Percentiles rank a stretch among this genome's conserved stretches.
phyloP scores from a whole-genome alignment of 768 basidiomycete species.

The Rhodotorula kratochvilovae region DNA sequence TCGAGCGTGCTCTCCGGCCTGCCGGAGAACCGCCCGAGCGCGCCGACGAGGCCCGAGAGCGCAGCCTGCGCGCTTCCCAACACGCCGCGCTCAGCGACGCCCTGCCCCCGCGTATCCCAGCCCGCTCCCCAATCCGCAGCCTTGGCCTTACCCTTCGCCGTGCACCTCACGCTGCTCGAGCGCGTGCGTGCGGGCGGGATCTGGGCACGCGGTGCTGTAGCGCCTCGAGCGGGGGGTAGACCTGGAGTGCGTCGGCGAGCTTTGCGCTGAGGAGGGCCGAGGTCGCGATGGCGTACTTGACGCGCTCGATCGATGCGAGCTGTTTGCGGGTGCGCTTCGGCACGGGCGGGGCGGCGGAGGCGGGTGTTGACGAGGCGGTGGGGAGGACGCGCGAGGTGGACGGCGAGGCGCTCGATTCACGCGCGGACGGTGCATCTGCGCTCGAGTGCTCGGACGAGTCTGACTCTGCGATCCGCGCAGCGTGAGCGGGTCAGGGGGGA shows the following conservation, averaged over 20 bases:
- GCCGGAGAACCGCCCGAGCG: background rate
- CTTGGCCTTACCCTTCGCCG: background rate
- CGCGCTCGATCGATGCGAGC: background rate
- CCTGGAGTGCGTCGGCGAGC: conserved; percentile 25
- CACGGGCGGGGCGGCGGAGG: background rate
- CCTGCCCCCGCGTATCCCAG: conserved; percentile 14
- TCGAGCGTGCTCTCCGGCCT: background rate
- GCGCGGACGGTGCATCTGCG: background rate
- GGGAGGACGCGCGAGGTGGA: background rate
- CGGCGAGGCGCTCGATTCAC: background rate
- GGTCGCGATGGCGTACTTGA: conserved; percentile 34
- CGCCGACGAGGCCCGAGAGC: background rate
- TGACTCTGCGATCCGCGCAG: background rate
- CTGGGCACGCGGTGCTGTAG: background rate
- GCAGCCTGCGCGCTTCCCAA: background rate
- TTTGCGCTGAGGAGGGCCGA: conserved; percentile 23
- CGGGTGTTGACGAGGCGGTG: background rate
- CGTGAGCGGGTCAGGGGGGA: background rate
- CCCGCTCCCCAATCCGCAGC: conserved; percentile 3
- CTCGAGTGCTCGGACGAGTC: background rate
- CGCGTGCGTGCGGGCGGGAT: background rate
- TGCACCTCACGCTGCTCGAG: too few relatives aligned
- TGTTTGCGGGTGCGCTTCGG: background rate
- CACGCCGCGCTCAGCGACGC: conserved; percentile 3
- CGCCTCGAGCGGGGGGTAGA: conserved; percentile 22